Percentiles rank a stretch among this genome's conserved stretches.
phyloP scores from a whole-genome alignment of 1,284 basidiomycete species.

The Earliella scabrosa region DNA sequence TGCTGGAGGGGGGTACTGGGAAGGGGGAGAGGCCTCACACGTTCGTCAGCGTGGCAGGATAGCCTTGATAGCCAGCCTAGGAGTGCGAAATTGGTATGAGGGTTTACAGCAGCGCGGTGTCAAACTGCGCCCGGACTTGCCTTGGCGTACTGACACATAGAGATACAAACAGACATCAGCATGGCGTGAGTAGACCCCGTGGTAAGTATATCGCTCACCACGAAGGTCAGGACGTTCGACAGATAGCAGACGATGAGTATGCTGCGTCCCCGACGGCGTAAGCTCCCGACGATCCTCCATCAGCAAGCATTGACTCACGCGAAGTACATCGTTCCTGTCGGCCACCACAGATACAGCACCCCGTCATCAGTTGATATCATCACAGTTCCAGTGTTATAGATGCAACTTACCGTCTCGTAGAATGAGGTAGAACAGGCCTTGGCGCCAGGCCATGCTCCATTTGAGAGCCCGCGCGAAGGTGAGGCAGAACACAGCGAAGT shows the following conservation, averaged over 20 bases:
- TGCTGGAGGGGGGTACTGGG: too few relatives aligned
- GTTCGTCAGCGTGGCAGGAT: not conserved
- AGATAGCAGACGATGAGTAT: conserved; percentile 4
- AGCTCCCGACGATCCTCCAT: too few relatives aligned
- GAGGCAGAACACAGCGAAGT: conserved; percentile 1
- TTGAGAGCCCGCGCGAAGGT: not conserved
- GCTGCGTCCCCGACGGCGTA: not conserved
- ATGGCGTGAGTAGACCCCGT: not conserved
- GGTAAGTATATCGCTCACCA: not conserved
- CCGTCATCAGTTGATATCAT: not conserved
- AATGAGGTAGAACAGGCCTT: not conserved
- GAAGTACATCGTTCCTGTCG: not conserved
- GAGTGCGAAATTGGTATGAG: not conserved
- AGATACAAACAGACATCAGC: too few relatives aligned
- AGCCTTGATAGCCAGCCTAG: not conserved
- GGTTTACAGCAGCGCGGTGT: not conserved
- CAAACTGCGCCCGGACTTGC: not conserved
- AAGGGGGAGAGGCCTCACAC: too few relatives aligned
- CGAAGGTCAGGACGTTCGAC: conserved; percentile 1
- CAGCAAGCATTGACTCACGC: not conserved
- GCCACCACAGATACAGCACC: too few relatives aligned
- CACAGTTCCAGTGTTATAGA: too few relatives aligned
- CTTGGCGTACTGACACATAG: not conserved
- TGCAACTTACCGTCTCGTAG: conserved; percentile 1
- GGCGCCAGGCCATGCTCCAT: not conserved